Conservation (phyloP, 1,139 yeast genomes). For the Magnusiomyces suaveolens region DNA sequence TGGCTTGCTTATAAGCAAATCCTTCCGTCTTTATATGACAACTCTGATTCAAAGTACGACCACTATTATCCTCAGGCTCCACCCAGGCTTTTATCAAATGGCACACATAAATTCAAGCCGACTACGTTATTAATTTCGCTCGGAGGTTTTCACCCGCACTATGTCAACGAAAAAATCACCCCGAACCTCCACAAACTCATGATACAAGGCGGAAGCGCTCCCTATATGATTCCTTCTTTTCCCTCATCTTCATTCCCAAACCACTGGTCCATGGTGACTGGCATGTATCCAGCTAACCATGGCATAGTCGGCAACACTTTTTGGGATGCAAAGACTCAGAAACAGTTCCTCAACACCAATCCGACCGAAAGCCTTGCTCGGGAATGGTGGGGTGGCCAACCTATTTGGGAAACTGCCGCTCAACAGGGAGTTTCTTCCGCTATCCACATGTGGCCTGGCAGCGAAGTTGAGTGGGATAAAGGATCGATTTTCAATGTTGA, state of each 20-base stretch:
- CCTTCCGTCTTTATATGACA: background rate
- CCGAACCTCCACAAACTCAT: conserved; percentile 59
- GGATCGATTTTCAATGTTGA: conserved; percentile 42
- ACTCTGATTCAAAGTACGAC: background rate
- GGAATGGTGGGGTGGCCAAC: conserved; percentile 85
- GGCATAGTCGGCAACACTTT: conserved; percentile 84
- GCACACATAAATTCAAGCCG: conserved; percentile 64
- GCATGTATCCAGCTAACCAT: conserved; percentile 71
- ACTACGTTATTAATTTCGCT: conserved; percentile 70
- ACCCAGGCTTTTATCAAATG: conserved; percentile 40
- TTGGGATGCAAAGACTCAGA: conserved; percentile 48
- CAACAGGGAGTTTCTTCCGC: conserved; percentile 59
- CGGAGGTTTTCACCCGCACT: conserved; percentile 90
- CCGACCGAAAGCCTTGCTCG: conserved; percentile 49
- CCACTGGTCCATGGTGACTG: conserved; percentile 86
- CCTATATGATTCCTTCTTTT: conserved; percentile 77
- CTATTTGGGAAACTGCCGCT: conserved; percentile 73
- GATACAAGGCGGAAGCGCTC: conserved; percentile 54
- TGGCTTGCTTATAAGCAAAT: conserved; percentile 14
- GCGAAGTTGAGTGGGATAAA: conserved; percentile 51
- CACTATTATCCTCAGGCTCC: conserved; percentile 5
- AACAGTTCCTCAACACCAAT: conserved; percentile 56
- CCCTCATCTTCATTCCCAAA: conserved; percentile 88
- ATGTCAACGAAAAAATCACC: conserved; percentile 55
- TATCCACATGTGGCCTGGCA: conserved; percentile 97